phyloP scores from a whole-genome alignment of 805 yeast genomes.

The Metschnikowia cerradonensis region DNA sequence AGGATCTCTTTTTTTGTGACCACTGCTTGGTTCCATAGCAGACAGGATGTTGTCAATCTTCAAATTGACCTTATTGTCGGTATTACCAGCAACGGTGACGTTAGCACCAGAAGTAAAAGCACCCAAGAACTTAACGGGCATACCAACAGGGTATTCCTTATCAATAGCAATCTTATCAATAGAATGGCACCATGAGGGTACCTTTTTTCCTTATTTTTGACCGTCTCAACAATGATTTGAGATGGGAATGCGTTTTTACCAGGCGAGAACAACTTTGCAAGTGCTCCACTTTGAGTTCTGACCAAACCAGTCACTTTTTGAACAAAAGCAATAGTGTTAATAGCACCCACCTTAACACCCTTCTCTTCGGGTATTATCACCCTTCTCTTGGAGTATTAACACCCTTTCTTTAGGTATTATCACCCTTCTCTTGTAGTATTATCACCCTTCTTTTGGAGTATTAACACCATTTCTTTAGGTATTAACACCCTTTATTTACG shows the following conservation, averaged over 20 bases:
- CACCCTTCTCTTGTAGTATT: no score
- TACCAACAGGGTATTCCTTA: slow-evolving; percentile 73
- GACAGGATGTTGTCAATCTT: slow-evolving; percentile 35
- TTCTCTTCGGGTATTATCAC: slow-evolving; percentile 20
- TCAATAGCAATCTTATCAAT: slow-evolving; percentile 43
- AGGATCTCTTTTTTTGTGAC: slow-evolving; percentile 46
- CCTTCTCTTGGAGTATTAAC: no score
- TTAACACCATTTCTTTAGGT: no score
- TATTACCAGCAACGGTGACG: slow-evolving; percentile 61
- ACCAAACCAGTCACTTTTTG: slow-evolving; percentile 72
- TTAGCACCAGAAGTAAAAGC: slow-evolving; percentile 84
- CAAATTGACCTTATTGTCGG: slow-evolving; percentile 47
- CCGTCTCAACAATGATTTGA: slow-evolving; percentile 73
- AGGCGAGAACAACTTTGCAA: slow-evolving; percentile 62
- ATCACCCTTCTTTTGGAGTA: no score
- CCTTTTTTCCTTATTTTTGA: slow-evolving; percentile 70
- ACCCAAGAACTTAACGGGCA: slow-evolving; percentile 75
- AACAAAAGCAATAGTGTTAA: slow-evolving; percentile 64
- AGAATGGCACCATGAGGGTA: slow-evolving; percentile 68
- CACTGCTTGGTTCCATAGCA: slow-evolving; percentile 59
- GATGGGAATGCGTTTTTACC: slow-evolving; percentile 61
- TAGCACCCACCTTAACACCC: slow-evolving; percentile 57
- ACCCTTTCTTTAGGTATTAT: no score
- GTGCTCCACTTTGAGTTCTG: slow-evolving; percentile 68
- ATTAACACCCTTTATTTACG: no score